Percentiles rank a stretch among this genome's conserved stretches.
phyloP scores from a whole-genome alignment of 1,284 basidiomycete species.

The Xerocomus minutiporus region DNA sequence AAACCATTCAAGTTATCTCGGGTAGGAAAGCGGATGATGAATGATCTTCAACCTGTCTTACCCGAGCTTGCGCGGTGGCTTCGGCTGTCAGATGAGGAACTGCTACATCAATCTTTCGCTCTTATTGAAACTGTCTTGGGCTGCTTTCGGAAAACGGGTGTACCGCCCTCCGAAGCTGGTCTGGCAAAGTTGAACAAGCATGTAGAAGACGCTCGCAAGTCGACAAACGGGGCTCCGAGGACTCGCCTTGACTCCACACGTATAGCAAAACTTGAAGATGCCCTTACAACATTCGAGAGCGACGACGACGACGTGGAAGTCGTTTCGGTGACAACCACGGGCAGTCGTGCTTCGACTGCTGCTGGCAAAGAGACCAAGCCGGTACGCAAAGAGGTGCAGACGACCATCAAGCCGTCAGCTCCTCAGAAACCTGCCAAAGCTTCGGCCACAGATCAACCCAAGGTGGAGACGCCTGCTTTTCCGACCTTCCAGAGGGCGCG shows the following conservation, averaged over 20 bases:
- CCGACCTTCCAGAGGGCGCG: constrained; percentile 36
- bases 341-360: constrained; percentile 10
- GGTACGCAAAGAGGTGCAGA: constrained; percentile 24
- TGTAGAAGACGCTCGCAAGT: constrained; percentile 52
- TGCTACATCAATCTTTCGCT: constrained; percentile 82
- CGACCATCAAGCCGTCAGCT: constrained; percentile 13
- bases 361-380: constrained; percentile 16
- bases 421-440: constrained; percentile 20
- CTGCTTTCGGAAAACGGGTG: constrained; percentile 56
- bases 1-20: constrained; percentile 41
- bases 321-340: constrained; percentile 25
- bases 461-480: constrained; percentile 29
- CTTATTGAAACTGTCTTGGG: constrained; percentile 74
- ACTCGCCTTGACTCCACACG: constrained; percentile 58
- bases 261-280: constrained; percentile 53
- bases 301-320: constrained; percentile 50
- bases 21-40: constrained; percentile 70
- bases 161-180: constrained; percentile 47
- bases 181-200: constrained; percentile 57
- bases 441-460: constrained; percentile 35
- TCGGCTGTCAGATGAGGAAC: constrained; percentile 83
- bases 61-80: constrained; percentile 80
- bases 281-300: constrained; percentile 51
- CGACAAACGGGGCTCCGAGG: constrained; percentile 39
- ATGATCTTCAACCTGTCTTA: constrained; percentile 73